A percentile compares a stretch with the other conserved stretches of the same genome.
Conservation (phyloP, 2,329 filamentous ascomycete species). For the Diaporthe longicolla region DNA sequence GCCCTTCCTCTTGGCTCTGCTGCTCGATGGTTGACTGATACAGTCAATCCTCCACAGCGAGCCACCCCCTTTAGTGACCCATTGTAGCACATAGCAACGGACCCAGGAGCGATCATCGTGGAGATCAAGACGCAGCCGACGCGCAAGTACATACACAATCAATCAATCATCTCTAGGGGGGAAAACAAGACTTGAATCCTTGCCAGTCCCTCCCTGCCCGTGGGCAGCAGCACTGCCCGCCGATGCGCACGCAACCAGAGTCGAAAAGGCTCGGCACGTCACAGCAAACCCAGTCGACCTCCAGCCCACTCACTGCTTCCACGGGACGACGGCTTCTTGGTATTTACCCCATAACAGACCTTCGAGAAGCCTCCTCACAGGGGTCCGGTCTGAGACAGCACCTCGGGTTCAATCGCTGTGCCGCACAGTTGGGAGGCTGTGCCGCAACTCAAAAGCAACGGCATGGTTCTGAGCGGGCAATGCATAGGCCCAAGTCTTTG, state of each 20-base stretch:
- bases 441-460: not conserved
- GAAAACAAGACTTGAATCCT: not conserved
- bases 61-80: constrained; percentile 36
- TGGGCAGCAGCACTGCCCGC: constrained; percentile 3
- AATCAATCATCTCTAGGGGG: not conserved
- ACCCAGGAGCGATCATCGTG: constrained; percentile 11
- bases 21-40: not conserved
- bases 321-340: not conserved
- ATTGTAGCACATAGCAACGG: constrained; percentile 38
- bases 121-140: constrained; percentile 5
- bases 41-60: constrained; percentile 3
- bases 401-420: constrained; percentile 2
- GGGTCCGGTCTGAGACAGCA: constrained; percentile 25
- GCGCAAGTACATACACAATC: not conserved
- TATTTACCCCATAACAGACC: not conserved
- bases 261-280: constrained; percentile 24
- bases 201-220: not conserved
- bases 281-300: constrained; percentile 6
- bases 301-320: not conserved
- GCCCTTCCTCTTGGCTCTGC: not conserved
- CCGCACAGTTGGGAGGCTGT: constrained; percentile 12
- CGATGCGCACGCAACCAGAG: not conserved
- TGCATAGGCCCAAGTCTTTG: not conserved
- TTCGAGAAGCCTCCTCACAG: constrained; percentile 29
- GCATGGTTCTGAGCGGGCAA: not conserved